These are phyloP conservation scores for Candida gigantensis DNA, from an alignment of 1,139 yeast genomes.

Conservation along the genomic window DNA sequence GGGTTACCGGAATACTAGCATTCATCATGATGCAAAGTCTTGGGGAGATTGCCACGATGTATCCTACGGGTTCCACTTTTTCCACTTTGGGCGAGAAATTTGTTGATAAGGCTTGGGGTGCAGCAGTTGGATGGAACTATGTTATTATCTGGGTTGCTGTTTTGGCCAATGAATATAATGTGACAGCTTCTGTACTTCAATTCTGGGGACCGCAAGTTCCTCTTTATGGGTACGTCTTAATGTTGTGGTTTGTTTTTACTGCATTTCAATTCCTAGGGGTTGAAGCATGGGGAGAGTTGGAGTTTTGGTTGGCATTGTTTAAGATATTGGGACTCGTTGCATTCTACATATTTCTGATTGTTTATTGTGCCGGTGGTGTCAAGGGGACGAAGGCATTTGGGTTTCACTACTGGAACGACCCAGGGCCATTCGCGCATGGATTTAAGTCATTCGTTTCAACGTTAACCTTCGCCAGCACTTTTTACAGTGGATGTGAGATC, in stretches of 20 bases:
- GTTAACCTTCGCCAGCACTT: constrained; percentile 68
- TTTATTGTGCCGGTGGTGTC: constrained; percentile 70
- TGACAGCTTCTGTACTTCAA: constrained; percentile 52
- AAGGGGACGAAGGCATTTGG: constrained; percentile 53
- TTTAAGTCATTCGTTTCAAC: constrained; percentile 70
- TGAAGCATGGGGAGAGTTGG: constrained; percentile 65
- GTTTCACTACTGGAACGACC: constrained; percentile 52
- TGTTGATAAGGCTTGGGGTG: constrained; percentile 60
- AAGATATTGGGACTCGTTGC: constrained; percentile 58
- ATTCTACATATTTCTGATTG: constrained; percentile 57
- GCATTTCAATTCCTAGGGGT: constrained; percentile 60
- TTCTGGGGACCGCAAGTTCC: constrained; percentile 66
- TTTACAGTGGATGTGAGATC: constrained; percentile 59
- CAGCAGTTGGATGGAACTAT: constrained; percentile 63
- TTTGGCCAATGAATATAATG: constrained; percentile 59
- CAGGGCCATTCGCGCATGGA: constrained; percentile 54
- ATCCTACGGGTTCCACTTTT: constrained; percentile 56
- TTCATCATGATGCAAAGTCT: constrained; percentile 58
- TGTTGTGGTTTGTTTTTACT: constrained; percentile 56
- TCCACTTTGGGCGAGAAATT: constrained; percentile 53
- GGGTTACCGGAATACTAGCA: constrained; percentile 56
- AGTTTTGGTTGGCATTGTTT: constrained; percentile 61
- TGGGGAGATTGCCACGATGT: constrained; percentile 57
- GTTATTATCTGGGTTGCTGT: constrained; percentile 64
- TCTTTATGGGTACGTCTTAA: constrained; percentile 55